Evolutionary conservation across 768 basidiomycete species (phyloP).

Genomic region (Pulveroboletus sp.): DNA sequence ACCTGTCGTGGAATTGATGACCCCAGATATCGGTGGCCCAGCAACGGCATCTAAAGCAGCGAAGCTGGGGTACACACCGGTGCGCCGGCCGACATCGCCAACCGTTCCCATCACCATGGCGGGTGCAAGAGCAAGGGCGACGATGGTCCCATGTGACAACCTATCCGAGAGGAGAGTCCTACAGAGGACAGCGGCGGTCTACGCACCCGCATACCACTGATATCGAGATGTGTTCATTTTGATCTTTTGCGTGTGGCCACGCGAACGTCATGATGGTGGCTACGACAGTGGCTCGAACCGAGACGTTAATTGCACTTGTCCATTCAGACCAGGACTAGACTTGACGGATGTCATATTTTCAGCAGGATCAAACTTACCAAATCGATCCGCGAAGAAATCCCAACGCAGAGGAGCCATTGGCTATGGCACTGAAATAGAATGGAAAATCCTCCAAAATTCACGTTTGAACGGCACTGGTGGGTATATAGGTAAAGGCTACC

Average conservation of each 20-base stretch:
- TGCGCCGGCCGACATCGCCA: too few relatives aligned
- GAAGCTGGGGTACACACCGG: too few relatives aligned
- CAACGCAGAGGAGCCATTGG: slow-evolving; percentile 61
- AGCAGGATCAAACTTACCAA: slow-evolving; percentile 37
- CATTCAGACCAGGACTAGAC: background rate
- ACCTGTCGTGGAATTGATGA: too few relatives aligned
- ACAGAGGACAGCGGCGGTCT: background rate
- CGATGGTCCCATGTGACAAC: too few relatives aligned
- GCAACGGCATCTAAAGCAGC: too few relatives aligned
- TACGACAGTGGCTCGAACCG: slow-evolving; percentile 56
- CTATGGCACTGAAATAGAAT: slow-evolving; percentile 64
- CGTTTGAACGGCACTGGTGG: slow-evolving; percentile 48
- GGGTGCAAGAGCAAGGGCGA: too few relatives aligned
- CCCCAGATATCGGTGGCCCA: too few relatives aligned
- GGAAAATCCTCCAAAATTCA: slow-evolving; percentile 49
- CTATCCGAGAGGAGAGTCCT: too few relatives aligned
- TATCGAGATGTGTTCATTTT: slow-evolving; percentile 47
- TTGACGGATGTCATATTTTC: background rate
- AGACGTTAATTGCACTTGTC: slow-evolving; percentile 66
- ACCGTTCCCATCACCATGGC: too few relatives aligned
- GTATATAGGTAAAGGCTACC: slow-evolving; percentile 64
- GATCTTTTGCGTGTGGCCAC: slow-evolving; percentile 61
- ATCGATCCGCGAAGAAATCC: slow-evolving; percentile 53
- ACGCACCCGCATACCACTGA: slow-evolving; percentile 63
- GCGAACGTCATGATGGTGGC: slow-evolving; percentile 58